Evolutionary conservation across 1,284 basidiomycete species (phyloP).

Genomic region (Bondarzewia mesenterica): DNA sequence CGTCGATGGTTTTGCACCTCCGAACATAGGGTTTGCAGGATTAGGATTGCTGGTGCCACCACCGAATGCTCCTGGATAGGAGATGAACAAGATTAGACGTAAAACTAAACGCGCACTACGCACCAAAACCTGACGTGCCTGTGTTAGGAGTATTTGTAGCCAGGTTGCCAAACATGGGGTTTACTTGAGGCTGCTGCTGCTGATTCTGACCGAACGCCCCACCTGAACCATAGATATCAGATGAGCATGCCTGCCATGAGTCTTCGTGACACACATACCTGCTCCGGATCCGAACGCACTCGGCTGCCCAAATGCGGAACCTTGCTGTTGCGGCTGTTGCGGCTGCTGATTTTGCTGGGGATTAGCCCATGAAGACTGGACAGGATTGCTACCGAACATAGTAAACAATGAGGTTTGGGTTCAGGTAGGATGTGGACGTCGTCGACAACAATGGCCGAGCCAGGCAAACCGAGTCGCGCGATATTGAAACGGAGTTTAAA

Average conservation of each 20-base stretch:
- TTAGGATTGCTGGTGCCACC: conserved; percentile 26
- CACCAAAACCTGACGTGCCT: conserved; percentile 51
- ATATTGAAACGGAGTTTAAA: conserved; percentile 17
- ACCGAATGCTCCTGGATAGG: conserved; percentile 49
- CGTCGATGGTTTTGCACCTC: conserved; percentile 52
- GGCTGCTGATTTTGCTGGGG: conserved; percentile 44
- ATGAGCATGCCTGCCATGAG: conserved; percentile 24
- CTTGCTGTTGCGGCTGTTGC: conserved; percentile 24
- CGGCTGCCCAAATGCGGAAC: conserved; percentile 40
- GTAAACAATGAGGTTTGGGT: conserved; percentile 3
- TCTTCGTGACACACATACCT: conserved; percentile 27
- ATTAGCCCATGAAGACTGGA: conserved; percentile 57
- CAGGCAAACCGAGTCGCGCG: conserved; percentile 10
- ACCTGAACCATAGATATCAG: conserved; percentile 29
- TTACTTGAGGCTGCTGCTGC: conserved; percentile 54
- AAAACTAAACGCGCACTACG: conserved; percentile 19
- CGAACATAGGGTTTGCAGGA: conserved; percentile 43
- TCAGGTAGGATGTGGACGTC: conserved; percentile 1
- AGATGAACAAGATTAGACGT: conserved; percentile 13
- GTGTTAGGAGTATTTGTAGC: conserved; percentile 29
- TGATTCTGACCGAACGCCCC: conserved; percentile 38
- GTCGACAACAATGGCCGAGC: conserved; percentile 3
- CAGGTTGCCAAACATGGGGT: conserved; percentile 72
- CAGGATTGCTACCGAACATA: conserved; percentile 48
- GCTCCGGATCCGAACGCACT: conserved; percentile 35